These are phyloP conservation scores for Aspergillus niger DNA, from an alignment of 2,329 filamentous ascomycete genomes.

Conservation along the genomic window DNA sequence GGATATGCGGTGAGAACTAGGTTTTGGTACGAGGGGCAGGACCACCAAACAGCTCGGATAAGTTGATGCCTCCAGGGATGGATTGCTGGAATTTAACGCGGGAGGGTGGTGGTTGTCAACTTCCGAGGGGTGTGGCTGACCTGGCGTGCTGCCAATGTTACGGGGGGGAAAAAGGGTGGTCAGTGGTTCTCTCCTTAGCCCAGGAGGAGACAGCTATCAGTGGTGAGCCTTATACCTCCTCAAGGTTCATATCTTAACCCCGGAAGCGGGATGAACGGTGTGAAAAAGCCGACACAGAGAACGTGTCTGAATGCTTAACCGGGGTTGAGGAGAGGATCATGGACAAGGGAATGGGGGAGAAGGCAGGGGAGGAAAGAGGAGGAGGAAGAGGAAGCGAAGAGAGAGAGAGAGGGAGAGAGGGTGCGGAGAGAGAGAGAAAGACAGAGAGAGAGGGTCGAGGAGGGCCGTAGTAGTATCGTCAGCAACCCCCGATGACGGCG, in stretches of 20 bases:
- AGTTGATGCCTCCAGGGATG: background rate
- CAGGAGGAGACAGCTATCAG: constrained; percentile 9
- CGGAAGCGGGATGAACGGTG: background rate
- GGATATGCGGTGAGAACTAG: constrained; percentile 10
- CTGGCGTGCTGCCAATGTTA: constrained; percentile 5
- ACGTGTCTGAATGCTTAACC: background rate
- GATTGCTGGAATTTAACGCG: constrained; percentile 6
- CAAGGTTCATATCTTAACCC: constrained; percentile 3
- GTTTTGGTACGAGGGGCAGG: background rate
- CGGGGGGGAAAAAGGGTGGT: background rate
- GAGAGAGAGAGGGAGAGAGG: constrained; percentile 4
- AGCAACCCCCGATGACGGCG: constrained; percentile 9
- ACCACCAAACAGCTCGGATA: background rate
- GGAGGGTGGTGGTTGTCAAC: background rate
- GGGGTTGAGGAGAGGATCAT: background rate
- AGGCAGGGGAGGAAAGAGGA: background rate
- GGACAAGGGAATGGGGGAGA: background rate
- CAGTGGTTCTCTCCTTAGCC: constrained; percentile 6
- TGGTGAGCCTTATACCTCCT: background rate
- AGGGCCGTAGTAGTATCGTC: constrained; percentile 12
- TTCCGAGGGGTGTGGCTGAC: constrained; percentile 8
- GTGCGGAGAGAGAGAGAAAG: constrained; percentile 3
- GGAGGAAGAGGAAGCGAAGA: constrained; percentile 5
- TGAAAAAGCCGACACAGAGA: constrained; percentile 2
- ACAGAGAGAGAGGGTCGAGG: constrained; percentile 13